Evolutionary conservation across 768 basidiomycete genomes (phyloP), one percentile per base, ranked within the genome.

Genomic region (Agrocybe chaxingu): DNA sequence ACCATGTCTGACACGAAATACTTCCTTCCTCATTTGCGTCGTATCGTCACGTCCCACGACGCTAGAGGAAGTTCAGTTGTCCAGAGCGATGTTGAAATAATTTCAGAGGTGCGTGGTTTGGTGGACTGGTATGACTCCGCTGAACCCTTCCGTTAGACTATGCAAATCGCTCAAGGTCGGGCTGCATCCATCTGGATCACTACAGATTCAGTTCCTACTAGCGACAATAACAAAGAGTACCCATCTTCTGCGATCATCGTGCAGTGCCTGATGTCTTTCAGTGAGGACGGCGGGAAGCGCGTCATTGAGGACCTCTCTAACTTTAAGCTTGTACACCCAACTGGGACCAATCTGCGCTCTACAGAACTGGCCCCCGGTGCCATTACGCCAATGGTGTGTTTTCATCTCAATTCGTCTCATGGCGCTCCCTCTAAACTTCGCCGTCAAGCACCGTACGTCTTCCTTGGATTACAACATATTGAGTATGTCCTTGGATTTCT

Each of bases 391-490:
- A 76, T 80, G 77, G 81, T 82, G 51, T 51, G 70, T 51, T 30
- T 42, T 32, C 38, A 12, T 31, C 39, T 18, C 50, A 33, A 19
- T 19, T 47, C 16, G 18, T 34, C 16, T 11, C 16, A 45, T 19
- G 18, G 42, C 11, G 16, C 8, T 18, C 38, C 35, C 16, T 24
- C 31, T 30, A 45, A 47, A 47, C 29, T 42, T 33, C 34, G 43
- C 46, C 9, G 42, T 44, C 32, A 44, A 73, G 68, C 70, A 73
- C 59, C 72, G 81, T 29, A 83, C 82, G 7, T 71, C 71, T 31
- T 82, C 84, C 11, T 58, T 84, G 49, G 84, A 85, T 58, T 79
- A 80, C 58, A 84, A 85, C 55, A 77, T 84, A 19, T 67, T 84
- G 10, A 67, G 81, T 80, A 51, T 53, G 76, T 56, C 33, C 24